phyloP scores from a whole-genome alignment of 108 stramenopile genomes.

The Chaetoceros muelleri region DNA sequence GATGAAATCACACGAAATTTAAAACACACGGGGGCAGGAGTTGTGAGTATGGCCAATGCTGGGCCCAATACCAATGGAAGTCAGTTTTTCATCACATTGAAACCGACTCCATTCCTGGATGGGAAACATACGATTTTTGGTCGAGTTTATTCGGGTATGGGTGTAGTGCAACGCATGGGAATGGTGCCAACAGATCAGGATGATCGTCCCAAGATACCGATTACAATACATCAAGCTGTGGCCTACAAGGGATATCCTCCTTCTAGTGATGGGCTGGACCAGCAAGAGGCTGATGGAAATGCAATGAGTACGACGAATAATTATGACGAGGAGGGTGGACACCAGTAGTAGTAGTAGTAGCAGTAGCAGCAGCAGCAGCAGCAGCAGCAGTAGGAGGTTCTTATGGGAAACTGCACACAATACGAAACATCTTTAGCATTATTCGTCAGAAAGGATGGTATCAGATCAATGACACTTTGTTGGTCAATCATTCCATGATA shows the following conservation, averaged over 20 bases:
- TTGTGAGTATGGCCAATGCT: constrained; percentile 90
- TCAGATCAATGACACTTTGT: no score
- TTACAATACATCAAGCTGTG: constrained; percentile 36
- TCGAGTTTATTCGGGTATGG: constrained; percentile 83
- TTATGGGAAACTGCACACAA: no score
- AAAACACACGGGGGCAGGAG: constrained; percentile 80
- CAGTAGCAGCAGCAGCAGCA: no score
- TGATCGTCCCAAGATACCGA: constrained; percentile 69
- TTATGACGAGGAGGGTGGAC: no score
- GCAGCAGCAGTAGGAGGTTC: no score
- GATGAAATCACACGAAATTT: constrained; percentile 87
- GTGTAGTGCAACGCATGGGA: constrained; percentile 86
- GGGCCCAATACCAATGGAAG: constrained; percentile 91
- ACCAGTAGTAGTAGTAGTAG: no score
- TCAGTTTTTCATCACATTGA: constrained; percentile 93
- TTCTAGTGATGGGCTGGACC: not conserved
- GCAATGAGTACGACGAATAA: no score
- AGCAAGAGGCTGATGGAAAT: not conserved
- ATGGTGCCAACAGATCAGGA: constrained; percentile 80
- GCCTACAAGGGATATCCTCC: constrained; percentile 18
- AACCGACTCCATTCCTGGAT: constrained; percentile 82
- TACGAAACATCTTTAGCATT: no score
- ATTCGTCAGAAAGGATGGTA: no score
- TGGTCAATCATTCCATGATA: no score
- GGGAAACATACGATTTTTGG: constrained; percentile 94